phyloP scores from a whole-genome alignment of 495 filamentous ascomycete species.

The Penicillium verhagenii region DNA sequence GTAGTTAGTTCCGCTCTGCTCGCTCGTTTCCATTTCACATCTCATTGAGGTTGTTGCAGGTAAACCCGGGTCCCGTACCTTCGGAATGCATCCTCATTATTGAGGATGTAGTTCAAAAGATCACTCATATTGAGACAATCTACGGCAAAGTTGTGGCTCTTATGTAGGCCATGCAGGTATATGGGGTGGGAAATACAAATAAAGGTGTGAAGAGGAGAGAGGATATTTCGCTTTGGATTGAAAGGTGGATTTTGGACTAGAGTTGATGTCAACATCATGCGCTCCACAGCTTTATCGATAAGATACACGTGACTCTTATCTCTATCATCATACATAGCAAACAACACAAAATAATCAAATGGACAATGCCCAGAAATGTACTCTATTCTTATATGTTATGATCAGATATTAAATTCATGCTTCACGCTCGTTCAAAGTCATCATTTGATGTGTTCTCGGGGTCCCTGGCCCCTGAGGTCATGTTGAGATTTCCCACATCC shows the following conservation, averaged over 20 bases:
- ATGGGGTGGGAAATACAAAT: background rate
- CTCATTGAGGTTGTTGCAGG: background rate
- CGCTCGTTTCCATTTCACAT: no score
- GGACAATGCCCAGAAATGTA: background rate
- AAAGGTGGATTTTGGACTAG: background rate
- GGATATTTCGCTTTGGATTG: background rate
- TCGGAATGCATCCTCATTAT: constrained; percentile 63
- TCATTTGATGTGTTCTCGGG: constrained; percentile 37
- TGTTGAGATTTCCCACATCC: constrained; percentile 34
- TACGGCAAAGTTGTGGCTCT: background rate
- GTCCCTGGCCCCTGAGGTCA: constrained; percentile 28
- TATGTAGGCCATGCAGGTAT: background rate
- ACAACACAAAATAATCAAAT: background rate
- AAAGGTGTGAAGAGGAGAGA: background rate
- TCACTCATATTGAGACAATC: constrained; percentile 49
- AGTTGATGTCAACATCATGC: constrained; percentile 8
- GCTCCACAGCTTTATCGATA: constrained; percentile 31
- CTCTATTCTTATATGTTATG: constrained; percentile 25
- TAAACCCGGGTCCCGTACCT: constrained; percentile 41
- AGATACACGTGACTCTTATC: constrained; percentile 12
- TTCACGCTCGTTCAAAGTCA: constrained; percentile 53
- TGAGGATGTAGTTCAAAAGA: constrained; percentile 59
- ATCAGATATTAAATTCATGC: constrained; percentile 20
- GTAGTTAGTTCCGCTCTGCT: background rate
- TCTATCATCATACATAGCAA: background rate